phyloP scores from a whole-genome alignment of 2,329 filamentous ascomycete genomes.

The Colletotrichum chlorophyti region DNA sequence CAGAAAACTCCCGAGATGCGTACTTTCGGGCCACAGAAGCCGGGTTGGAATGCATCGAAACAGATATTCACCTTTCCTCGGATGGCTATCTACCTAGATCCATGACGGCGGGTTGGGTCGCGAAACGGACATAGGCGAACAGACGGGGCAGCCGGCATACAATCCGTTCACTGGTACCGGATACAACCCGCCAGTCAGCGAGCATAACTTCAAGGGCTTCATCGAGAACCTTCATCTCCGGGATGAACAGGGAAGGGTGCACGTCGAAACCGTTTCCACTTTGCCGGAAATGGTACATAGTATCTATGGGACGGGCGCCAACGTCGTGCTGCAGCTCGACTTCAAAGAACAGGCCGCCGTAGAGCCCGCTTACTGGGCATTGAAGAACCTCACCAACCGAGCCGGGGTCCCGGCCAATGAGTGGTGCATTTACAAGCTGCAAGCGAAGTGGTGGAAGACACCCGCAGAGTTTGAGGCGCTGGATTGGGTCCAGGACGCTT shows the following conservation, averaged over 20 bases:
- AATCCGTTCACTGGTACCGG: slow-evolving; percentile 1
- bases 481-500: slow-evolving; percentile 1
- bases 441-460: slow-evolving; percentile 4
- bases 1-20: neutral
- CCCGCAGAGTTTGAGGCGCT: neutral
- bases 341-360: slow-evolving; percentile 10
- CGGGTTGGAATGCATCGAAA: slow-evolving; percentile 3
- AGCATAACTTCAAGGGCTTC: neutral
- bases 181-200: neutral
- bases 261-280: neutral
- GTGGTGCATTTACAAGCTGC: slow-evolving; percentile 14
- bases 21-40: neutral
- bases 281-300: slow-evolving; percentile 1
- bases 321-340: neutral
- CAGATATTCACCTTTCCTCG: neutral
- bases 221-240: neutral
- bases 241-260: slow-evolving; percentile 6
- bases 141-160: neutral
- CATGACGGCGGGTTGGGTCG: neutral
- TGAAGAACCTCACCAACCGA: slow-evolving; percentile 2
- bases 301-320: neutral
- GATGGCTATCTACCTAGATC: slow-evolving; percentile 1
- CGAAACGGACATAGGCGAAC: neutral
- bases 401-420: slow-evolving; percentile 4
- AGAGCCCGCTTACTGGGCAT: neutral